Evolutionary conservation across 202 grass and related monocot species (phyloP).

Genomic region (Elaeis oleifera): DNA sequence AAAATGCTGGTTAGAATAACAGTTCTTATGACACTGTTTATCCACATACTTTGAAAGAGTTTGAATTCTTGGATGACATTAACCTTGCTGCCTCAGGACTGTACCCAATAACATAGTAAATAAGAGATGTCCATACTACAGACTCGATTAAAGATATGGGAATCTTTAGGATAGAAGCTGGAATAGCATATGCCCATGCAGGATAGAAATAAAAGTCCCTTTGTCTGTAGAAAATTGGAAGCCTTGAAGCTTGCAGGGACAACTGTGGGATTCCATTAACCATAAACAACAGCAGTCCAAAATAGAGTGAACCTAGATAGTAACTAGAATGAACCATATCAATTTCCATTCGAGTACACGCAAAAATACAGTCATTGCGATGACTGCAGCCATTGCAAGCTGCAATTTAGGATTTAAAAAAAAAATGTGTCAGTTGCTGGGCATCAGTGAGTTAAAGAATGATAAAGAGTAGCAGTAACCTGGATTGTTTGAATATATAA

Average conservation of each 20-base stretch:
- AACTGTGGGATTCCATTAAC: slow-evolving; percentile 70
- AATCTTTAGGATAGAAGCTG: slow-evolving; percentile 60
- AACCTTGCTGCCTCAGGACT: slow-evolving; percentile 61
- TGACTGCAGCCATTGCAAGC: slow-evolving; percentile 47
- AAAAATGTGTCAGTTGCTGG: neutral
- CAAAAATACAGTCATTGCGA: slow-evolving; percentile 68
- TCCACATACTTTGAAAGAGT: neutral
- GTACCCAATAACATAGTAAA: slow-evolving; percentile 84
- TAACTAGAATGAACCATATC: slow-evolving; percentile 58
- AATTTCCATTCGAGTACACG: slow-evolving; percentile 38
- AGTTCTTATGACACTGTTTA: too few species aligned
- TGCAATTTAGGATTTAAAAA: slow-evolving; percentile 17
- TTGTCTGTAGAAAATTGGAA: slow-evolving; percentile 77
- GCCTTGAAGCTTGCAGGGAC: slow-evolving; percentile 43
- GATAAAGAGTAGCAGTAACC: slow-evolving; percentile 14
- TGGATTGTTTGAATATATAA: slow-evolving; percentile 37
- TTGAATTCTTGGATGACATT: neutral
- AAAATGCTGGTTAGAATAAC: neutral
- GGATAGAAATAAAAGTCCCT: slow-evolving; percentile 78
- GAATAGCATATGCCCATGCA: slow-evolving; percentile 79
- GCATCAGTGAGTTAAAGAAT: too few species aligned
- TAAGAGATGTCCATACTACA: slow-evolving; percentile 67
- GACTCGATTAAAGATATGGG: slow-evolving; percentile 67
- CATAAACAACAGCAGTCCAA: slow-evolving; percentile 45
- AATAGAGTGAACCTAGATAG: slow-evolving; percentile 73